Conservation (phyloP, 306 rosid species). For the Citrullus mucosospermus region DNA sequence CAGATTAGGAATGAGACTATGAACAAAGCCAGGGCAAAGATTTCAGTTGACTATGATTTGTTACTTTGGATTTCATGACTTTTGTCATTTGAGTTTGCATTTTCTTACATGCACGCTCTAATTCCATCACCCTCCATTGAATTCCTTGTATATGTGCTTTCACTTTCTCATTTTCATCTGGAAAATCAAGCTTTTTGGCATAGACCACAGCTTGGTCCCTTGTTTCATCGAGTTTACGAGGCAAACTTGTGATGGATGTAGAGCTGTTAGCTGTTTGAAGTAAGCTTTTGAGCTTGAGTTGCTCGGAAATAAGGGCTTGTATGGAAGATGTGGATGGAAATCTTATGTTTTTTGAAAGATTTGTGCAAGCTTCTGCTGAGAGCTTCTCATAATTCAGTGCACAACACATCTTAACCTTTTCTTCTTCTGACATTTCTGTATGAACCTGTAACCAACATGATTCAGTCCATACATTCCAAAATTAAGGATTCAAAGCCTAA, state of each 20-base stretch:
- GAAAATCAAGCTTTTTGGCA: conserved; percentile 39
- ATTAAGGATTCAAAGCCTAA: not conserved
- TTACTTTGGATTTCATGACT: conserved; percentile 47
- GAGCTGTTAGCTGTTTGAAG: conserved; percentile 27
- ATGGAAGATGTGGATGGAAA: conserved; percentile 60
- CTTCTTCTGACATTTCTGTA: conserved; percentile 61
- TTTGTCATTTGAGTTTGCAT: conserved; percentile 72
- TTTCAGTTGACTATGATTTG: conserved; percentile 41
- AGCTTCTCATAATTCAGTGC: conserved; percentile 66
- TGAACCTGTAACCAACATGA: conserved; percentile 47
- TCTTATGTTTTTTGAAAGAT: conserved; percentile 47
- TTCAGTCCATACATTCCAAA: conserved; percentile 9
- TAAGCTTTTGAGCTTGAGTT: conserved; percentile 48
- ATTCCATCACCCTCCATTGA: conserved; percentile 80
- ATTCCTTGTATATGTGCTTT: conserved; percentile 73
- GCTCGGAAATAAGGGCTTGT: conserved; percentile 47
- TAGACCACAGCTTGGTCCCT: conserved; percentile 45
- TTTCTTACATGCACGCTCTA: conserved; percentile 71
- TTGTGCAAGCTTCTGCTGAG: conserved; percentile 47
- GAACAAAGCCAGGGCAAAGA: conserved; percentile 87
- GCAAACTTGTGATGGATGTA: conserved; percentile 25
- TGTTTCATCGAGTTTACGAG: conserved; percentile 20
- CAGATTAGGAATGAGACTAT: conserved; percentile 13
- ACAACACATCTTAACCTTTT: conserved; percentile 54
- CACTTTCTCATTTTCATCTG: conserved; percentile 46